Evolutionary conservation across 2,329 filamentous ascomycete genomes (phyloP).

Genomic region (Trichoderma sp.): DNA sequence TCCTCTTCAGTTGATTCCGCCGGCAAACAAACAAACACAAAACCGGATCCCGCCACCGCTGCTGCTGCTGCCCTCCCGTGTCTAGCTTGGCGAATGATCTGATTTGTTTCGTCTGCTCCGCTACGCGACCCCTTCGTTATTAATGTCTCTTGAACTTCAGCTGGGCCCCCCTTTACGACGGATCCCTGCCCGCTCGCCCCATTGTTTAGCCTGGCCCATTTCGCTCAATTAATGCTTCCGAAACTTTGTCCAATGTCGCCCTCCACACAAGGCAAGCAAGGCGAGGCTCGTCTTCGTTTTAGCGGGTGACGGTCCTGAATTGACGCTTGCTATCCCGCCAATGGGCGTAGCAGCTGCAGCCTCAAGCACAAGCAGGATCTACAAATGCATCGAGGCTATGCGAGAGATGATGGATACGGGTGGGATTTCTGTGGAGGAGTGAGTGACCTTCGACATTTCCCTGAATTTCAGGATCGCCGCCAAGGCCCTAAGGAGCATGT

Average conservation of each 20-base stretch:
- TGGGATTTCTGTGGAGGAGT: not conserved
- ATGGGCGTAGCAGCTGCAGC: not conserved
- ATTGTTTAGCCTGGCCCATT: not conserved
- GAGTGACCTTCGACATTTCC: not conserved
- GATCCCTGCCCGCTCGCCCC: conserved; percentile 2
- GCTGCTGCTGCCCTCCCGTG: not conserved
- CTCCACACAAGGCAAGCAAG: not conserved
- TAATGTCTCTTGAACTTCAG: conserved; percentile 2
- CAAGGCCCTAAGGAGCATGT: conserved; percentile 9
- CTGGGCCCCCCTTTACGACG: conserved; percentile 7
- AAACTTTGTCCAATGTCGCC: not conserved
- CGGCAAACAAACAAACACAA: not conserved
- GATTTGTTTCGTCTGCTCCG: conserved; percentile 10
- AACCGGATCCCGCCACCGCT: not conserved
- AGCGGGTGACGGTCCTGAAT: not conserved
- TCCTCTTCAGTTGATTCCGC: not conserved
- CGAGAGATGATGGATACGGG: not conserved
- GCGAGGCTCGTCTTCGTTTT: not conserved
- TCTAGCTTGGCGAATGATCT: not conserved
- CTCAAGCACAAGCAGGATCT: not conserved
- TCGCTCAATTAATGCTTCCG: not conserved
- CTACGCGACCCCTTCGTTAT: conserved; percentile 6
- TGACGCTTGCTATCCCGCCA: not conserved
- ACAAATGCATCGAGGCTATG: not conserved
- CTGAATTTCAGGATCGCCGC: conserved; percentile 18